These are phyloP conservation scores for Crepidotus variabilis DNA, from an alignment of 768 basidiomycete species.

Conservation along the genomic window DNA sequence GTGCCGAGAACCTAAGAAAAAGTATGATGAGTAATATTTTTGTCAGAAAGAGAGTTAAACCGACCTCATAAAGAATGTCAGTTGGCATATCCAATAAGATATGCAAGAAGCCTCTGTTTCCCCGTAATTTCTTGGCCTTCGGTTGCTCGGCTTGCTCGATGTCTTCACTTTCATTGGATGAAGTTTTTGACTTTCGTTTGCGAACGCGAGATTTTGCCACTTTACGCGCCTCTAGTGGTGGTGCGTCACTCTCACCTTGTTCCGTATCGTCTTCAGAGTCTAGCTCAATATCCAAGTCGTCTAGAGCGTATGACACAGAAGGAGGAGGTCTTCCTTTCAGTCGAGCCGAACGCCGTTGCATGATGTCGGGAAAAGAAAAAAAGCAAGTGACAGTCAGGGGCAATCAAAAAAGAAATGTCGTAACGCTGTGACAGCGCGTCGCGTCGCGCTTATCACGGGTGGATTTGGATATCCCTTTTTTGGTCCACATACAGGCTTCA, in stretches of 20 bases:
- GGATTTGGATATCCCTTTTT: no score
- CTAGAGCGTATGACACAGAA: not conserved
- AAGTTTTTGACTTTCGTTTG: not conserved
- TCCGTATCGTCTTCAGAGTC: not conserved
- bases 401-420: not conserved
- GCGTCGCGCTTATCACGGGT: not conserved
- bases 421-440: not conserved
- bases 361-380: not conserved
- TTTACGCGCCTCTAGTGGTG: not conserved
- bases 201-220: not conserved
- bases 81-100: conserved; percentile 21
- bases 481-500: no score
- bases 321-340: not conserved
- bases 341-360: conserved; percentile 6
- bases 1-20: conserved; percentile 34
- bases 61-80: conserved; percentile 25
- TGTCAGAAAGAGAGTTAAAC: not conserved
- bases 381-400: not conserved
- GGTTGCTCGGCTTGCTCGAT: not conserved
- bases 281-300: not conserved
- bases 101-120: conserved; percentile 19
- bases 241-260: conserved; percentile 4
- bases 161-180: not conserved
- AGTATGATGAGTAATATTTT: not conserved
- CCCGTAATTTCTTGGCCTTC: conserved; percentile 11